phyloP scores from a whole-genome alignment of 768 basidiomycete species.

The Panus rudis region DNA sequence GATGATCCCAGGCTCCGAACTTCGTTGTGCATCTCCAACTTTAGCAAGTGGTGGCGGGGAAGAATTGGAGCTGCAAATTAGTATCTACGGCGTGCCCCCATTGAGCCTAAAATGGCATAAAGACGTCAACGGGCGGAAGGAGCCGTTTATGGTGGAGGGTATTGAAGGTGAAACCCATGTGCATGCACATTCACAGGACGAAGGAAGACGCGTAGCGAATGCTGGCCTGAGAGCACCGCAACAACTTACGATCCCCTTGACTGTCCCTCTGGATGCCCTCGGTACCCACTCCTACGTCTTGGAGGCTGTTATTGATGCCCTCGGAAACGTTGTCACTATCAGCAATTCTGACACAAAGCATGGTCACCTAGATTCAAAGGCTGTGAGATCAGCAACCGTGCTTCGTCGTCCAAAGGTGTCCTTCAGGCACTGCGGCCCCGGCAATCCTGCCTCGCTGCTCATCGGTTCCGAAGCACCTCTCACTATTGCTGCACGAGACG shows the following conservation, averaged over 20 bases:
- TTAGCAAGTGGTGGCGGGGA: constrained; percentile 41
- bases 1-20: constrained; percentile 32
- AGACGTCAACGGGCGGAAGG: constrained; percentile 55
- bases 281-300: constrained; percentile 70
- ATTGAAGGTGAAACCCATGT: constrained; percentile 63
- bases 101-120: constrained; percentile 73
- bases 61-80: constrained; percentile 51
- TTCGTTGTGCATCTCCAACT: constrained; percentile 46
- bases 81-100: constrained; percentile 68
- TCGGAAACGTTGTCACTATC: constrained; percentile 59
- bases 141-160: constrained; percentile 76
- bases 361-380: constrained; percentile 32
- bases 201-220: constrained; percentile 13
- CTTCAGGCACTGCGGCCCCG: constrained; percentile 71
- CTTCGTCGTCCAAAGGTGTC: constrained; percentile 64
- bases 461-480: constrained; percentile 61
- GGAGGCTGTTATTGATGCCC: constrained; percentile 76
- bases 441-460: constrained; percentile 60
- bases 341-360: constrained; percentile 20
- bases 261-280: constrained; percentile 51
- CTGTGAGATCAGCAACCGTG: constrained; percentile 58
- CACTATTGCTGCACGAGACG: constrained; percentile 42
- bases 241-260: constrained; percentile 60
- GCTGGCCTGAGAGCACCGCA: constrained; percentile 35
- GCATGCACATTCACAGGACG: constrained; percentile 24